Evolutionary conservation across 2,329 filamentous ascomycete genomes (phyloP).

Genomic region (Ceratocystis cubensis): DNA sequence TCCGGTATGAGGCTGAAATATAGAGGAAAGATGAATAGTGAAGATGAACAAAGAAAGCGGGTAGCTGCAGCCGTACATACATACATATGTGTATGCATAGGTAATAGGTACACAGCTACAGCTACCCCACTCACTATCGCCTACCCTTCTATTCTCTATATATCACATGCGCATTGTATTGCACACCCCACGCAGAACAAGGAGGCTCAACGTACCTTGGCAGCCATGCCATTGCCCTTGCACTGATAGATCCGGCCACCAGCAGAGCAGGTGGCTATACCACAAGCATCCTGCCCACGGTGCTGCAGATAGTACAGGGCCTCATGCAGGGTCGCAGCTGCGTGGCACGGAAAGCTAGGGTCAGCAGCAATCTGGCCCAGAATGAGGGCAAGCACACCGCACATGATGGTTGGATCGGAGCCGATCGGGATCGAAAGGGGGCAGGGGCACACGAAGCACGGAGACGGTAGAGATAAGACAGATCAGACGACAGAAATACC

Average conservation of each 20-base stretch:
- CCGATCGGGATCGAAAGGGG: neutral
- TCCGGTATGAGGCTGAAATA: neutral
- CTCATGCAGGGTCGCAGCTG: constrained; percentile 56
- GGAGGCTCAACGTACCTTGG: constrained; percentile 38
- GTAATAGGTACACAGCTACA: no score
- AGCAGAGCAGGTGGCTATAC: constrained; percentile 58
- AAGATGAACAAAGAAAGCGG: neutral
- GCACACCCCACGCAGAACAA: neutral
- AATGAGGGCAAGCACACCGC: constrained; percentile 49
- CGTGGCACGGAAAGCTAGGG: constrained; percentile 25
- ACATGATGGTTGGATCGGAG: constrained; percentile 35
- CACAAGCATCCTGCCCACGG: constrained; percentile 76
- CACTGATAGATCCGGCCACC: constrained; percentile 76
- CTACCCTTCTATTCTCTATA: neutral
- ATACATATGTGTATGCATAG: no score
- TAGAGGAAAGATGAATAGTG: neutral
- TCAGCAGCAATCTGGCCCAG: constrained; percentile 41
- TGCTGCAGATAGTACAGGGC: constrained; percentile 56
- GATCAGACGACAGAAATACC: neutral
- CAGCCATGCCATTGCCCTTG: constrained; percentile 82
- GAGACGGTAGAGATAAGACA: neutral
- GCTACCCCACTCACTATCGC: neutral
- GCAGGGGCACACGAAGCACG: neutral
- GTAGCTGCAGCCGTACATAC: neutral
- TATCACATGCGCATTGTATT: neutral